phyloP scores from a whole-genome alignment of 2,329 filamentous ascomycete genomes.

The Aspergillus pseudonomiae region DNA sequence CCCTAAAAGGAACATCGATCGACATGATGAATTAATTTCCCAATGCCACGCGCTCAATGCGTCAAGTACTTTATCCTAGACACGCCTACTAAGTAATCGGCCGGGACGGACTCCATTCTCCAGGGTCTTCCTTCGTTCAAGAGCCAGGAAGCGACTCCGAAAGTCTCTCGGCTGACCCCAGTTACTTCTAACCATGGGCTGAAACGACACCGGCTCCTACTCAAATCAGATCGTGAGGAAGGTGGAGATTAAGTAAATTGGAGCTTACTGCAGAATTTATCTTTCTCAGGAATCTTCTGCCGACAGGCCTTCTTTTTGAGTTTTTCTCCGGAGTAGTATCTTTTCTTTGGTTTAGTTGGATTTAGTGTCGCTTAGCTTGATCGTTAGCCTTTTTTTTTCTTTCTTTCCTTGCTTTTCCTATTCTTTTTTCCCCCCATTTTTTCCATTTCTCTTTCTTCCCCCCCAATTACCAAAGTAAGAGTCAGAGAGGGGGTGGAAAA shows the following conservation, averaged over 20 bases:
- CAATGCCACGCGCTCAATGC: constrained; percentile 1
- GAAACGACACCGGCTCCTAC: constrained; percentile 22
- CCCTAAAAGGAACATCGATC: constrained; percentile 26
- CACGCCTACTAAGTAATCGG: neutral
- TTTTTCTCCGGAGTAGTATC: constrained; percentile 5
- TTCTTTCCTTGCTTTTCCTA: neutral
- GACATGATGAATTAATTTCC: constrained; percentile 21
- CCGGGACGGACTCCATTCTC: constrained; percentile 13
- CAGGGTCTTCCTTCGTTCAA: constrained; percentile 26
- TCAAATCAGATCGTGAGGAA: constrained; percentile 22
- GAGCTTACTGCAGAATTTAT: constrained; percentile 23
- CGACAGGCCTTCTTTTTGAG: constrained; percentile 14
- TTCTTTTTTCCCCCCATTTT: neutral
- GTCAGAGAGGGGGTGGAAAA: neutral
- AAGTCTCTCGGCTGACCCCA: constrained; percentile 29
- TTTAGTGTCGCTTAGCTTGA: constrained; percentile 5
- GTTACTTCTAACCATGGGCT: constrained; percentile 24
- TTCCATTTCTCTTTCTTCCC: neutral
- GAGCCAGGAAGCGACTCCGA: constrained; percentile 30
- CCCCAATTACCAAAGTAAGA: neutral
- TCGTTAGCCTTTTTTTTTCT: neutral
- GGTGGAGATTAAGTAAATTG: constrained; percentile 14
- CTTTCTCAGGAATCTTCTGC: constrained; percentile 33
- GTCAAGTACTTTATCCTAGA: constrained; percentile 2
- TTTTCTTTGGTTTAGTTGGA: neutral